phyloP scores from a whole-genome alignment of 2,329 filamentous ascomycete species.

The Xylaria sp. region DNA sequence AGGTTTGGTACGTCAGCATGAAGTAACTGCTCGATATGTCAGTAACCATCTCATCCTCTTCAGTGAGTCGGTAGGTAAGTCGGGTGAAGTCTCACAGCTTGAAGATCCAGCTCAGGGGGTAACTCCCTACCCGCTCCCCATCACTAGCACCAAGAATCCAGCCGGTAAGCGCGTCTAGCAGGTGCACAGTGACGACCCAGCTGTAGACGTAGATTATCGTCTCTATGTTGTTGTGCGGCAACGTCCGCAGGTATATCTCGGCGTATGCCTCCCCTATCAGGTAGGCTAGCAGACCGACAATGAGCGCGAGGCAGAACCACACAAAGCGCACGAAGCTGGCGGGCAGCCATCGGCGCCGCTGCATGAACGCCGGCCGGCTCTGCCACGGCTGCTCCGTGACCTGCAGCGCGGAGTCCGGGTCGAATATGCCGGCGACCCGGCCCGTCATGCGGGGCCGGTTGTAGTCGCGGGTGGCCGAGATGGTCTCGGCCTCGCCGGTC shows the following conservation, averaged over 20 bases:
- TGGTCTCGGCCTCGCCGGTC: constrained; percentile 59
- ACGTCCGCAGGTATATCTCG: constrained; percentile 67
- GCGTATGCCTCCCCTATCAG: constrained; percentile 70
- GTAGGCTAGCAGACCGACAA: constrained; percentile 66
- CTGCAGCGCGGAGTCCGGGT: constrained; percentile 39
- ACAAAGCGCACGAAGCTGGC: constrained; percentile 70
- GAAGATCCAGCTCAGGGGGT: constrained; percentile 72
- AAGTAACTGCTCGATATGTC: constrained; percentile 54
- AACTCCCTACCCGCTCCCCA: constrained; percentile 68
- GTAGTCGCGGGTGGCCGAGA: constrained; percentile 45
- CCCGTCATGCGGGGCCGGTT: constrained; percentile 43
- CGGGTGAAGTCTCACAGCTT: constrained; percentile 56
- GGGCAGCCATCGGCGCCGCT: constrained; percentile 61
- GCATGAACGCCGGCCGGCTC: constrained; percentile 41
- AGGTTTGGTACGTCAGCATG: constrained; percentile 71
- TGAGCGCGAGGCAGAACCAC: constrained; percentile 69
- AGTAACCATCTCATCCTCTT: constrained; percentile 10
- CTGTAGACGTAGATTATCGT: constrained; percentile 72
- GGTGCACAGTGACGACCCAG: constrained; percentile 68
- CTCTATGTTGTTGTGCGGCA: constrained; percentile 68
- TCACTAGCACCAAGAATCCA: constrained; percentile 69
- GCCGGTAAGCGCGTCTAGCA: constrained; percentile 65
- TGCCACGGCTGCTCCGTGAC: constrained; percentile 28
- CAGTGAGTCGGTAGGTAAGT: constrained; percentile 1
- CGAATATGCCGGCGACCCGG: constrained; percentile 41